phyloP scores from a whole-genome alignment of 2,329 filamentous ascomycete species.

The Stemphylium lycopersici region DNA sequence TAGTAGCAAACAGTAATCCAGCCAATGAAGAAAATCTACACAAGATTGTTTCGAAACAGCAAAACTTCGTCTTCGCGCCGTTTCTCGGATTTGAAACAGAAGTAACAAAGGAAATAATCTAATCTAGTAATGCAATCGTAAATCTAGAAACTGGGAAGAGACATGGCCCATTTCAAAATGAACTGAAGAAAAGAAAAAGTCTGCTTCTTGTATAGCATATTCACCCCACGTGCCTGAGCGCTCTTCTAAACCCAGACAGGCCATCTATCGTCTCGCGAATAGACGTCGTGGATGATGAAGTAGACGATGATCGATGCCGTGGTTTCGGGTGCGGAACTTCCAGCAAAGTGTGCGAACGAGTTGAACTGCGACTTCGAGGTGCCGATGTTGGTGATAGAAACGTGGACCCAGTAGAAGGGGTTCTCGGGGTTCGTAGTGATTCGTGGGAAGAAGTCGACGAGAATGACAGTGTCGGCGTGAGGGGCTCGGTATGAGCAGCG shows the following conservation, averaged over 20 bases:
- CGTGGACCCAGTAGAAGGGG: slow-evolving; percentile 1
- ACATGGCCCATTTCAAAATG: background rate
- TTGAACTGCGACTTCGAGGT: slow-evolving; percentile 11
- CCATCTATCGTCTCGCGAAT: slow-evolving; percentile 12
- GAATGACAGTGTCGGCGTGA: slow-evolving; percentile 17
- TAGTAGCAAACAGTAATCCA: background rate
- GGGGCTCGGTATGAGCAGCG: slow-evolving; percentile 1
- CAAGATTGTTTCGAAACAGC: background rate
- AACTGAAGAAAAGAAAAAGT: background rate
- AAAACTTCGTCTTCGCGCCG: background rate
- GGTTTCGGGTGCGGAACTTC: slow-evolving; percentile 6
- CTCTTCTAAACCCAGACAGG: slow-evolving; percentile 15
- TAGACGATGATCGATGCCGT: slow-evolving; percentile 12
- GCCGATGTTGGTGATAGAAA: background rate
- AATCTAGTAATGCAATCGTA: background rate
- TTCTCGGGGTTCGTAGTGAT: slow-evolving; percentile 9
- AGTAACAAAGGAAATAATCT: background rate
- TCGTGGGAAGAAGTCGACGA: slow-evolving; percentile 19
- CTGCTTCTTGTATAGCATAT: background rate
- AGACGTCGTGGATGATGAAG: background rate
- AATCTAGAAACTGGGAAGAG: background rate
- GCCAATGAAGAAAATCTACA: no score
- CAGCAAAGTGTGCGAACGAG: slow-evolving; percentile 3
- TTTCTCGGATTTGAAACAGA: no score
- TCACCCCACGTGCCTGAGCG: slow-evolving; percentile 14